Conservation (phyloP, 805 yeast genomes). For the Candida anglica region DNA sequence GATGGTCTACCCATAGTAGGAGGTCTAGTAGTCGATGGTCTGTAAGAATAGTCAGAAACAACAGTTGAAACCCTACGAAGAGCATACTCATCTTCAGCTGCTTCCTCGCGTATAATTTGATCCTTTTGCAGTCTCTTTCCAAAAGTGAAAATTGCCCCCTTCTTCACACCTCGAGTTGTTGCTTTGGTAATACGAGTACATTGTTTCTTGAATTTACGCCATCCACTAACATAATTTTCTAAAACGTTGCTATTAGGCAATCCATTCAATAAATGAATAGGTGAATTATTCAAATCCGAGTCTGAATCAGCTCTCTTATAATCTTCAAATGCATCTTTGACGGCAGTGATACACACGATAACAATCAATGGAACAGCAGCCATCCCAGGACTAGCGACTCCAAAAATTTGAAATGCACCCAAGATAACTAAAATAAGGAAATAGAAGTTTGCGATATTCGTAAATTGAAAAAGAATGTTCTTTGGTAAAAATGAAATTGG, state of each 20-base stretch:
- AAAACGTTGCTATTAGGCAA: constrained; percentile 55
- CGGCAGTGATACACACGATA: constrained; percentile 68
- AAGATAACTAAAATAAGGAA: constrained; percentile 52
- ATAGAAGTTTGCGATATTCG: constrained; percentile 58
- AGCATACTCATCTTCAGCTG: constrained; percentile 19
- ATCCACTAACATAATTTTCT: constrained; percentile 49
- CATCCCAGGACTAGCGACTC: constrained; percentile 67
- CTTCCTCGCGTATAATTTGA: constrained; percentile 21
- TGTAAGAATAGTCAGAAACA: constrained; percentile 6
- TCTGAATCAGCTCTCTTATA: constrained; percentile 62
- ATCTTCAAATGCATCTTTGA: constrained; percentile 78
- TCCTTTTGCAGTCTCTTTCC: constrained; percentile 20
- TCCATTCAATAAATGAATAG: constrained; percentile 54
- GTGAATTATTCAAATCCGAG: constrained; percentile 62
- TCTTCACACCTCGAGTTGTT: constrained; percentile 13
- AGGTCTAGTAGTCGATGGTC: neutral
- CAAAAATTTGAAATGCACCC: constrained; percentile 64
- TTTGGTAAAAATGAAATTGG: constrained; percentile 56
- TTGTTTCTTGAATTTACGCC: constrained; percentile 69
- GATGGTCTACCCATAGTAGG: neutral
- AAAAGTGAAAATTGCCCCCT: constrained; percentile 18
- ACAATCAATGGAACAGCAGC: constrained; percentile 81
- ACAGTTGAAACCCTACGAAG: constrained; percentile 36
- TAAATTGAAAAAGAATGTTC: constrained; percentile 50
- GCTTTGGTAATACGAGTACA: constrained; percentile 30